phyloP scores from a whole-genome alignment of 768 basidiomycete genomes.

The Termitomyces sp. region DNA sequence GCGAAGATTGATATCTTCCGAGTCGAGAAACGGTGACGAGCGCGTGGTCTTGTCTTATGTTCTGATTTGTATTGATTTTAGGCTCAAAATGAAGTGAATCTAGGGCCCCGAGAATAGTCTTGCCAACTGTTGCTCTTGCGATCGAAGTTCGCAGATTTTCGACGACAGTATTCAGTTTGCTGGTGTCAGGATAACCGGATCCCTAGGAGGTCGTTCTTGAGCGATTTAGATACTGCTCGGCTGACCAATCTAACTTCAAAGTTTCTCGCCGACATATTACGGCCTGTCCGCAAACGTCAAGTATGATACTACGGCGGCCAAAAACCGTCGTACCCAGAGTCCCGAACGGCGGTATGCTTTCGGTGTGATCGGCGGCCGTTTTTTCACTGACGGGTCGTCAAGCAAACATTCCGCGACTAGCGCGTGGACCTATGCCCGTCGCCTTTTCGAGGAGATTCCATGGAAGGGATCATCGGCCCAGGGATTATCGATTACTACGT shows the following conservation, averaged over 20 bases:
- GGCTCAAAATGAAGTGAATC: background rate
- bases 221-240: background rate
- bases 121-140: background rate
- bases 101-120: background rate
- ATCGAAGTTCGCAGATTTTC: too few relatives aligned
- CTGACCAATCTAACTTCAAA: background rate
- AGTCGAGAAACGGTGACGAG: background rate
- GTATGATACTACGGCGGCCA: background rate
- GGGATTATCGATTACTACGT: background rate
- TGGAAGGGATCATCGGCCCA: background rate
- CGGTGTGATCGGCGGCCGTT: background rate
- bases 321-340: background rate
- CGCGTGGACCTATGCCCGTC: background rate
- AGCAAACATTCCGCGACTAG: background rate
- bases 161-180: background rate
- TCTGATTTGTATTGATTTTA: background rate
- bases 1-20: too few relatives aligned
- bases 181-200: background rate
- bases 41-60: background rate
- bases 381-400: background rate
- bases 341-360: background rate
- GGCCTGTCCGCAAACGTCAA: background rate
- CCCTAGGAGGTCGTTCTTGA: background rate
- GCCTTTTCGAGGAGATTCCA: background rate
- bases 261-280: background rate